Conservation (phyloP, 768 basidiomycete genomes). For the Suillus subalutaceus region DNA sequence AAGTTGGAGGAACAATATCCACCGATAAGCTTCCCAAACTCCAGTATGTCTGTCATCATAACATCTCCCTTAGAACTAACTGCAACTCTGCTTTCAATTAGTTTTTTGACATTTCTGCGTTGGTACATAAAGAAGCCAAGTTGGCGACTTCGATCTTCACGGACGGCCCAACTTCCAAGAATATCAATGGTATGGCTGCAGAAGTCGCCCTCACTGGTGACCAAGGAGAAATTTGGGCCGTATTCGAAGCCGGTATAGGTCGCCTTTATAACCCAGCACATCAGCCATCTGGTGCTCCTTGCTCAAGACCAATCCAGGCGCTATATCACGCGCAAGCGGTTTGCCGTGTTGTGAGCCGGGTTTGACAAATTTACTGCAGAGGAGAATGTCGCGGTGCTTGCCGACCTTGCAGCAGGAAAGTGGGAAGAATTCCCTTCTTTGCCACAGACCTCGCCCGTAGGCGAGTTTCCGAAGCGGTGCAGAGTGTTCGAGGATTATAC, state of each 20-base stretch:
- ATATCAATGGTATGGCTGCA: too few relatives aligned
- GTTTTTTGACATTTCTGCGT: too few relatives aligned
- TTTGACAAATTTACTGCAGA: not conserved
- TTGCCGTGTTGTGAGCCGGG: too few relatives aligned
- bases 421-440: not conserved
- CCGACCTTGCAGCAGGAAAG: not conserved
- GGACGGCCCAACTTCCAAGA: too few relatives aligned
- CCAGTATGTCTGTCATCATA: too few relatives aligned
- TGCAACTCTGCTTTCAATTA: too few relatives aligned
- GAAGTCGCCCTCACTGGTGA: too few relatives aligned
- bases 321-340: not conserved
- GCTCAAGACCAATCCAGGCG: not conserved
- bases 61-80: too few relatives aligned
- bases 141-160: too few relatives aligned
- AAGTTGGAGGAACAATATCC: too few relatives aligned
- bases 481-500: not conserved
- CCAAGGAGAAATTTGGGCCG: not conserved
- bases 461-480: not conserved
- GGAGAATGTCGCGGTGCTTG: not conserved
- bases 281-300: not conserved
- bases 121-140: too few relatives aligned
- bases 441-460: not conserved
- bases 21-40: too few relatives aligned
- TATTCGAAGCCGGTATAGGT: not conserved
- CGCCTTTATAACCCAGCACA: not conserved